phyloP scores from a whole-genome alignment of 495 filamentous ascomycete species.

The Apiosordaria backusii region DNA sequence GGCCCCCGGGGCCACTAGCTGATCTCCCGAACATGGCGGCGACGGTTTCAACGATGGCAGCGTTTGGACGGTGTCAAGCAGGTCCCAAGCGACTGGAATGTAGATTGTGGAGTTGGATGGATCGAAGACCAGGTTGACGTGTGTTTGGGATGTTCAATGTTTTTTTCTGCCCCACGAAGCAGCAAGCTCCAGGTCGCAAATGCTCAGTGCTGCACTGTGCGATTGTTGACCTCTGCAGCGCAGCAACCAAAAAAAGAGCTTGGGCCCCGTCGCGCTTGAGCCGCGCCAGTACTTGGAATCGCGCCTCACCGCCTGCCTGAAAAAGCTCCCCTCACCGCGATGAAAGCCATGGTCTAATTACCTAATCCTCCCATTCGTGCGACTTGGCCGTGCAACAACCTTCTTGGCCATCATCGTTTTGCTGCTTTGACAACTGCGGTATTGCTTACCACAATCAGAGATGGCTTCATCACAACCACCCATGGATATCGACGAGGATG shows the following conservation, averaged over 20 bases:
- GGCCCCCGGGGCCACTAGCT: slow-evolving; percentile 61
- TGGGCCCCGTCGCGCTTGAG: slow-evolving; percentile 15
- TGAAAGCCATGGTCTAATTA: slow-evolving; percentile 15
- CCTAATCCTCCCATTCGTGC: slow-evolving; percentile 32
- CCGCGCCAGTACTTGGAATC: neutral
- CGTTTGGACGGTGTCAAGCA: slow-evolving; percentile 5
- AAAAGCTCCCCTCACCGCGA: slow-evolving; percentile 7
- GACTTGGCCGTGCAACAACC: too few species aligned
- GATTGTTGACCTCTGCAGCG: neutral
- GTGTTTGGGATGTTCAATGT: slow-evolving; percentile 16
- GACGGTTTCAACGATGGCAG: slow-evolving; percentile 14
- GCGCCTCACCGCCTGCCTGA: slow-evolving; percentile 31
- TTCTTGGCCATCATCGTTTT: neutral
- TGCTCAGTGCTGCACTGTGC: neutral
- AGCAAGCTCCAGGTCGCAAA: slow-evolving; percentile 14
- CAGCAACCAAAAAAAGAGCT: slow-evolving; percentile 12
- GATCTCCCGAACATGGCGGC: slow-evolving; percentile 52
- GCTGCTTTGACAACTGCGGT: neutral
- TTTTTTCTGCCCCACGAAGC: slow-evolving; percentile 22
- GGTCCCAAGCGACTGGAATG: slow-evolving; percentile 7
- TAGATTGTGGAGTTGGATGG: neutral
- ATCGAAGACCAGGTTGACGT: neutral
- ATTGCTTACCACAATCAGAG: neutral
- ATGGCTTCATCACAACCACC: slow-evolving; percentile 10
- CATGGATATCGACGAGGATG: slow-evolving; percentile 69